Evolutionary conservation across 2,329 filamentous ascomycete genomes (phyloP), one percentile per base, ranked within the genome.

Genomic region (Amauroascus verrucosus): DNA sequence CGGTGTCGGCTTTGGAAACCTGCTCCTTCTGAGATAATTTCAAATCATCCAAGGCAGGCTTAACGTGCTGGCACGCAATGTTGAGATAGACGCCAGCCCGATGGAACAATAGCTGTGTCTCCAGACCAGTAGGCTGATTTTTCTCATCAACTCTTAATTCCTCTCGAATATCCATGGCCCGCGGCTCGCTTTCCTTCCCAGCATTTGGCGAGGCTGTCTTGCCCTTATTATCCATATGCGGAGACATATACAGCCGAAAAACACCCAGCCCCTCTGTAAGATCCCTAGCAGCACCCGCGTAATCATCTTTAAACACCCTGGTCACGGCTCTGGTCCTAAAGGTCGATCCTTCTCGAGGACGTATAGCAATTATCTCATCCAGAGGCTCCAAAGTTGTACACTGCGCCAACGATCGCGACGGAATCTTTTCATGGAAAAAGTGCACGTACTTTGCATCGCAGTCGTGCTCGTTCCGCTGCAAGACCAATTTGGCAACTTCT

Each of bases 381-480:
- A 94, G 67, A 3, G 82, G 76, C 50, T 79, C 72, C 54, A 90
- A 68, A 57, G 80, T 83, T 7, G 86, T 90, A 61, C 78, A 83
- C 62, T 87, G 80, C 33, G 82, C 84, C 65, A 93, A 73, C 65
- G 85, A 82, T 40, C 84, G 74, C 38, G 82, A 85, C 1, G 86
- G 85, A 24, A 93, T 90, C 77, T 91, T 93, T 70, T 94, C 86
- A 69, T 91, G 86, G 67, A 94, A 94, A 71, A 91, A 93, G 65
- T 93, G 85, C n/a, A 93, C 88, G 65, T 93, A 93, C 67, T 84
- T 85, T 26, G 86, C 88, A 63, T 93, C 85, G 41, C 75, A 69
- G 63, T 89, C 82, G 48, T 76, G 66, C n/a, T 80, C 75, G 56
- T 80, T 83, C 56, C 86, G 77, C 65, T 86, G 81, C 57, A 93